A percentile compares a stretch with the other conserved stretches of the same genome.
Conservation (phyloP, 345 rosid species). For the Psidium friedrichsthalianum region DNA sequence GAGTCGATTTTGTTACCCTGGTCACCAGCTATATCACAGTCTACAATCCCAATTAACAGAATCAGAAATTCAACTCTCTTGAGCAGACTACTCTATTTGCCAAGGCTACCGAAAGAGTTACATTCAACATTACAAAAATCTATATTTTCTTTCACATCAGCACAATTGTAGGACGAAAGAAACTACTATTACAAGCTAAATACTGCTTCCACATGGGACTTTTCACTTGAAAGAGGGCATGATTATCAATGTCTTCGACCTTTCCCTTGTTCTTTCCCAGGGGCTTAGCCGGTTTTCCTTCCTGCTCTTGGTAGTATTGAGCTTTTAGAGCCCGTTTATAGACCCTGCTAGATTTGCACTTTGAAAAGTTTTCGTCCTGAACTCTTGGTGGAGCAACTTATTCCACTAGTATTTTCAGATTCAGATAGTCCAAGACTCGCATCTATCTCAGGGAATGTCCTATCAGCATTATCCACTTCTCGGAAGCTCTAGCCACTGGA, state of each 20-base stretch:
- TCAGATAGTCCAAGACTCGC: slow-evolving; percentile 5
- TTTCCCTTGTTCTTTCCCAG: slow-evolving; percentile 18
- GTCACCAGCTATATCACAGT: slow-evolving; percentile 20
- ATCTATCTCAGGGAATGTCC: slow-evolving; percentile 5
- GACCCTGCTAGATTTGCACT: slow-evolving; percentile 30
- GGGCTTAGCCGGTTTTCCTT: slow-evolving; percentile 24
- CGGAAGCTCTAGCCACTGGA: slow-evolving; percentile 12
- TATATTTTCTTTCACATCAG: neutral
- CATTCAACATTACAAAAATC: neutral
- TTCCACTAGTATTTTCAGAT: slow-evolving; percentile 7
- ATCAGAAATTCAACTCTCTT: neutral
- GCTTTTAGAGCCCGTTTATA: slow-evolving; percentile 35
- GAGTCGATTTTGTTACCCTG: slow-evolving; percentile 15
- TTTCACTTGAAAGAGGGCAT: slow-evolving; percentile 12
- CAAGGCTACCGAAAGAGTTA: neutral
- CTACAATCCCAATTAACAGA: neutral
- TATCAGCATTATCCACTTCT: slow-evolving; percentile 2
- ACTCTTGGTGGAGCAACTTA: slow-evolving; percentile 22
- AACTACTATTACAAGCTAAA: neutral
- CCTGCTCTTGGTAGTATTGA: slow-evolving; percentile 26
- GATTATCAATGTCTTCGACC: slow-evolving; percentile 22
- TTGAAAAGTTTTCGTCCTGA: slow-evolving; percentile 16
- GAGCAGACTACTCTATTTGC: neutral
- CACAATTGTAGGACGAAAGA: neutral
- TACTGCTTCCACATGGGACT: slow-evolving; percentile 37